These are phyloP conservation scores for Aspergillus neoniger DNA, from an alignment of 2,329 filamentous ascomycete species.

Conservation along the genomic window DNA sequence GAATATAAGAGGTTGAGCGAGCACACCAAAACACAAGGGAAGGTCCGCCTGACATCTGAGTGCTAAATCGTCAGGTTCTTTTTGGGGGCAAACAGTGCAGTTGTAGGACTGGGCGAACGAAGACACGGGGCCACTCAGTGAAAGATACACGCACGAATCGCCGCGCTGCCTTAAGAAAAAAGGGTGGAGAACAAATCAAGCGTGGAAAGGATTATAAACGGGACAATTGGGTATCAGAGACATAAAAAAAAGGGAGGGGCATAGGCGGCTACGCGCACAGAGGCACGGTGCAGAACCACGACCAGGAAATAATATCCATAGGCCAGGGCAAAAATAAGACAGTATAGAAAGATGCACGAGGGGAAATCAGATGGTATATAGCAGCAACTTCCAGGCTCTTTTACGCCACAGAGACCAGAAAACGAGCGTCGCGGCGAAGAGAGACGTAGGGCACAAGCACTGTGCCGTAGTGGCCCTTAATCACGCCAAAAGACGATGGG, in stretches of 20 bases:
- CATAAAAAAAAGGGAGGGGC: neutral
- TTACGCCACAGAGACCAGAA: neutral
- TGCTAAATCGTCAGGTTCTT: neutral
- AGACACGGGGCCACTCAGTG: neutral
- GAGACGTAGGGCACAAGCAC: neutral
- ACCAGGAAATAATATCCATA: neutral
- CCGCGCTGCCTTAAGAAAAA: neutral
- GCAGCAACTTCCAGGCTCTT: neutral
- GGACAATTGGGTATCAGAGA: slow-evolving; percentile 2
- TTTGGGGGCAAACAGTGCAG: neutral
- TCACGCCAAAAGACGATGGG: slow-evolving; percentile 2
- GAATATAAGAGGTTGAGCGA: neutral
- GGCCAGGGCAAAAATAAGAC: neutral
- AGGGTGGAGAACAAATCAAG: slow-evolving; percentile 6
- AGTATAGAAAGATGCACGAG: neutral
- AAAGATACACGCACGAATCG: slow-evolving; percentile 1
- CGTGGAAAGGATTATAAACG: neutral
- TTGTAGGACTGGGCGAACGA: neutral
- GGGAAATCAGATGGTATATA: neutral
- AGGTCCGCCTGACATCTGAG: neutral
- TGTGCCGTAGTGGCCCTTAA: slow-evolving; percentile 6
- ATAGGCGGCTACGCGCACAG: neutral
- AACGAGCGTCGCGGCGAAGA: neutral
- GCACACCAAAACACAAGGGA: neutral
- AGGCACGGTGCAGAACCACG: neutral